Percentiles rank a stretch among this genome's conserved stretches.
Evolutionary conservation across 2,329 filamentous ascomycete species (phyloP).

Genomic region (Fusarium sp.): DNA sequence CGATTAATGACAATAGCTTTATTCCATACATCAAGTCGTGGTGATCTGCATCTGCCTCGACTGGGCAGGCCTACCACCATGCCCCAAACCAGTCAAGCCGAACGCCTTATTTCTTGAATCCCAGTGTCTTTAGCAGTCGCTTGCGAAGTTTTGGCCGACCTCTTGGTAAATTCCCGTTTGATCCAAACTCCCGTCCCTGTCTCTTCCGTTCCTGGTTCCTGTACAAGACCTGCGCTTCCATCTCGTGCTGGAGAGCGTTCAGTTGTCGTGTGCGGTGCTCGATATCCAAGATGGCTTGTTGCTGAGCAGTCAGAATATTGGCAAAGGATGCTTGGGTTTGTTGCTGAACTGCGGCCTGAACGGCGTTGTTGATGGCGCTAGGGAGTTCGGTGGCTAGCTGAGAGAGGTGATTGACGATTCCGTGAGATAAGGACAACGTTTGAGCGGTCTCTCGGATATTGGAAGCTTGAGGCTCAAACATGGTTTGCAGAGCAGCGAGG

Average conservation of each 20-base stretch:
- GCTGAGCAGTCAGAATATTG: constrained; percentile 42
- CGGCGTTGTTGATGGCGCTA: constrained; percentile 43
- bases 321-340: constrained; percentile 41
- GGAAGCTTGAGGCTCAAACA: constrained; percentile 39
- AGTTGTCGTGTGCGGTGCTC: constrained; percentile 13
- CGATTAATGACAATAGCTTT: neutral
- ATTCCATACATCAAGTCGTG: constrained; percentile 13
- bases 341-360: constrained; percentile 44
- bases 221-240: constrained; percentile 1
- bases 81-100: neutral
- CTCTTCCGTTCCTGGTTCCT: neutral
- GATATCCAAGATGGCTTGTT: constrained; percentile 38
- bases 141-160: no score
- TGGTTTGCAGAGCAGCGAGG: constrained; percentile 32
- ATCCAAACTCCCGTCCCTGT: neutral
- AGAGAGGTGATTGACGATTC: constrained; percentile 46
- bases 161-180: no score
- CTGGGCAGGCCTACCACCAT: neutral
- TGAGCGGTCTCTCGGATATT: constrained; percentile 42
- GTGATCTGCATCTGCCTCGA: neutral
- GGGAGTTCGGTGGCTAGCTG: constrained; percentile 47
- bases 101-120: no score
- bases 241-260: constrained; percentile 6
- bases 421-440: constrained; percentile 38
- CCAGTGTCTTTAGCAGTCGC: no score